A percentile compares a stretch with the other conserved stretches of the same genome.
Conservation (phyloP, 371 early-diverging fungal species). For the Chytridium lagenaria region DNA sequence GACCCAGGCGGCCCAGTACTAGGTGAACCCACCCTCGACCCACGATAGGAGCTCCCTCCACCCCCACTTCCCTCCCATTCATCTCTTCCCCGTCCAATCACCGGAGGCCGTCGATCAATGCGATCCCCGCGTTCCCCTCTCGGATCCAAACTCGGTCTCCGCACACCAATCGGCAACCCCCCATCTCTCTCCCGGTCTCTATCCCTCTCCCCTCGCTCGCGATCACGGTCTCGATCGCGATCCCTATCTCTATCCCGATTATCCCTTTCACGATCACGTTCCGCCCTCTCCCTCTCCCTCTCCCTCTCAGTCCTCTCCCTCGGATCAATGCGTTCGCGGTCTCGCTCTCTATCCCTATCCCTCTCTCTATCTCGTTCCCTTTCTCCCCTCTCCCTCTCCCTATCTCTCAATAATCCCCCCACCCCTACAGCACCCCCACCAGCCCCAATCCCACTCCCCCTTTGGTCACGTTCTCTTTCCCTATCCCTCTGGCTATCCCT, state of each 20-base stretch:
- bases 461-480: background rate
- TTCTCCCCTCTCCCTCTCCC: background rate
- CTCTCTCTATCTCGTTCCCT: background rate
- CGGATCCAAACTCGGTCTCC: background rate
- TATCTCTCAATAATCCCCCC: background rate
- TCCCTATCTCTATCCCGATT: background rate
- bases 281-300: background rate
- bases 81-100: no score
- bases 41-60: background rate
- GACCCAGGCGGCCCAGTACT: background rate
- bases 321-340: background rate
- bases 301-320: background rate
- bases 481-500: constrained; percentile 10
- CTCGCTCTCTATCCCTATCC: constrained; percentile 1
- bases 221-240: background rate
- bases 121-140: background rate
- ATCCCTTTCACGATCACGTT: constrained; percentile 1
- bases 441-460: background rate
- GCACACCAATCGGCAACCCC: background rate
- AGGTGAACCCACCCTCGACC: background rate
- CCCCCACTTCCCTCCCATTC: no score
- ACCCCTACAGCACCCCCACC: background rate
- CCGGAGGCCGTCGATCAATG: no score
- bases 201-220: background rate
- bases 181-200: background rate